A percentile compares a stretch with the other conserved stretches of the same genome.
Conservation (phyloP, 2,329 filamentous ascomycete species). For the Tricladium varicosporioides region DNA sequence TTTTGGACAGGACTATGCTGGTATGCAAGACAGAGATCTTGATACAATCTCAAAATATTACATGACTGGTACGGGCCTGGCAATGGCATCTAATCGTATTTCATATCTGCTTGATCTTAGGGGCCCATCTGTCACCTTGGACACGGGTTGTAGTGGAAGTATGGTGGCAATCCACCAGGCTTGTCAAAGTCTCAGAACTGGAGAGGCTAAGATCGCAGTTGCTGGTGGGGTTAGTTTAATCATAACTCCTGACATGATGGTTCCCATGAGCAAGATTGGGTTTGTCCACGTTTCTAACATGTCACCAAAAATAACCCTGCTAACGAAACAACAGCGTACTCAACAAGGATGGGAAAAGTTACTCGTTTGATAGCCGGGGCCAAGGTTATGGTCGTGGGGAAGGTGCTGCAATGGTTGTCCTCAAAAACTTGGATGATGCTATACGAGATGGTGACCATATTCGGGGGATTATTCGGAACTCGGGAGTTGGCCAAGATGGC, state of each 20-base stretch:
- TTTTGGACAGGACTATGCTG: conserved; percentile 25
- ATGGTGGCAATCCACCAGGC: conserved; percentile 33
- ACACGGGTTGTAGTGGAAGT: conserved; percentile 44
- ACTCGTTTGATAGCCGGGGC: conserved; percentile 12
- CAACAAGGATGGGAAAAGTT: conserved; percentile 1
- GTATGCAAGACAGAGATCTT: conserved; percentile 15
- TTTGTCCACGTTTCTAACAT: background rate
- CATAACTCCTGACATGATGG: conserved; percentile 7
- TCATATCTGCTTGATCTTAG: conserved; percentile 39
- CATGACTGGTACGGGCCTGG: conserved; percentile 34
- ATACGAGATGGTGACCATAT: conserved; percentile 57
- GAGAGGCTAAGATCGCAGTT: conserved; percentile 28
- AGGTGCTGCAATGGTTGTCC: conserved; percentile 19
- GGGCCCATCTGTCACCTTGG: conserved; percentile 41
- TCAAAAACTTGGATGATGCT: conserved; percentile 46
- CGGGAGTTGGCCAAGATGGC: conserved; percentile 50
- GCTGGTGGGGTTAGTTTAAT: conserved; percentile 13
- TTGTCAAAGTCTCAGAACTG: background rate
- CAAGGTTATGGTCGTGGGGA: conserved; percentile 45
- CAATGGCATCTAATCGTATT: conserved; percentile 45
- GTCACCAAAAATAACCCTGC: background rate
- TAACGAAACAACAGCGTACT: background rate
- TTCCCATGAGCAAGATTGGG: background rate
- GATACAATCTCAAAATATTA: conserved; percentile 29
- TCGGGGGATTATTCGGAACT: conserved; percentile 52